A percentile compares a stretch with the other conserved stretches of the same genome.
Conservation (phyloP, 2,329 filamentous ascomycete genomes). For the Xylariaceae sp. region DNA sequence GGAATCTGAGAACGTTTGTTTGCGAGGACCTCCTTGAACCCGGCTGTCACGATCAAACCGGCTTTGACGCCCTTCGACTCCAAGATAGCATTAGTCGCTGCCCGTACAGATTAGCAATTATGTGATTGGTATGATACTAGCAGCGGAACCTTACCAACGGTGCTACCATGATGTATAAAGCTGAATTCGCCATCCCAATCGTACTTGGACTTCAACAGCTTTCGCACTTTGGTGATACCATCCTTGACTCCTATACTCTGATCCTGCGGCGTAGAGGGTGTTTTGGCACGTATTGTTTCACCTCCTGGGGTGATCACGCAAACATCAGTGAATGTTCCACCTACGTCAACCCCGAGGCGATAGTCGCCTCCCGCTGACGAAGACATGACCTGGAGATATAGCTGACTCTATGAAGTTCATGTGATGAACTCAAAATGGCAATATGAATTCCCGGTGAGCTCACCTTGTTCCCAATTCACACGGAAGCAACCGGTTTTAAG, state of each 20-base stretch:
- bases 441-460: neutral
- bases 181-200: constrained; percentile 40
- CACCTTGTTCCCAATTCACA: too few species aligned
- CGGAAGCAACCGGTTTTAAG: neutral
- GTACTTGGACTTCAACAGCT: constrained; percentile 32
- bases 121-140: neutral
- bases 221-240: constrained; percentile 38
- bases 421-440: neutral
- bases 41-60: constrained; percentile 41
- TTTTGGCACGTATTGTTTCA: constrained; percentile 39
- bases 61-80: constrained; percentile 45
- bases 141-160: constrained; percentile 24
- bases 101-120: neutral
- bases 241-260: constrained; percentile 44
- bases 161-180: constrained; percentile 46
- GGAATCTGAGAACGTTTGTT: constrained; percentile 46
- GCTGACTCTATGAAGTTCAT: neutral
- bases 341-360: constrained; percentile 22
- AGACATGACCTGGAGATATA: constrained; percentile 1
- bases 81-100: constrained; percentile 43
- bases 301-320: constrained; percentile 41
- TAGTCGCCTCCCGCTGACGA: constrained; percentile 11
- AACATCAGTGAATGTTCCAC: constrained; percentile 43
- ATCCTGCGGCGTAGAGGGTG: constrained; percentile 39
- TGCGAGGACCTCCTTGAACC: constrained; percentile 44